Base-by-base conservation (phyloP, 2,329 filamentous ascomycete species). In the Fusarium globosum region DNA sequence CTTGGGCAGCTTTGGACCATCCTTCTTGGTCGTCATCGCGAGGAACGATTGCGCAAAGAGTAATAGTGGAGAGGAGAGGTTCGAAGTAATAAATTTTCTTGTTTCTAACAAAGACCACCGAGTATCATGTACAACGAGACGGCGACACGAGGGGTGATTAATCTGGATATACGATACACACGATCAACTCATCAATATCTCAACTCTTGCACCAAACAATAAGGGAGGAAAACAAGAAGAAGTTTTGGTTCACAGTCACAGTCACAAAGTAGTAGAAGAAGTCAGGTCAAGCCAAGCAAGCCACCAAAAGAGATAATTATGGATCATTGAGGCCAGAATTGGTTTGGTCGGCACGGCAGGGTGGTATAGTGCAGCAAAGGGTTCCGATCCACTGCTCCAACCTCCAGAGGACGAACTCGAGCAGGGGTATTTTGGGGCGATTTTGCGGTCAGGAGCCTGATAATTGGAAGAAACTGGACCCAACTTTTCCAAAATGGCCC, bases 1-100 rank as follows among this genome's bases (percentile, higher is more conserved):
- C 46, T 89, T 86, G 2, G 94, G 94, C 86, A 96, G 87, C 85
- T 91, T 93, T 33, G 90, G 88, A 72, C 81, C 82, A 55, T 70
- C 55, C 33, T 76, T 76, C 33, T 76, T 76, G 57, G 69, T 72
- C 48, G 72, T 62, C 77, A 79, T 79, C n/a, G 57, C 53, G 36
- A 69, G 65, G 65, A 55, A 59, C 39, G 63, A 64, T 55, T 51
- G 61, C 61, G 72, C 52, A 60, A 41, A 56, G 36, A 48, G 39
- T 28, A 65, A 52, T 43, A 45, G 68, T 62, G 56, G 41, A 48
- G 58, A 49, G 48, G 52, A 48, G 58, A n/a, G 8, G 52, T 63
- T 46, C 14, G 45, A 52, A 57, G 41, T 46, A 69, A 56, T 52
- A 36, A 52, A 52, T 46, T 73, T 51, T 60, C 51, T 62, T 48